Evolutionary conservation across 305 asterid genomes (phyloP), one percentile per base, ranked within the genome.

Genomic region (Ajuga reptans): DNA sequence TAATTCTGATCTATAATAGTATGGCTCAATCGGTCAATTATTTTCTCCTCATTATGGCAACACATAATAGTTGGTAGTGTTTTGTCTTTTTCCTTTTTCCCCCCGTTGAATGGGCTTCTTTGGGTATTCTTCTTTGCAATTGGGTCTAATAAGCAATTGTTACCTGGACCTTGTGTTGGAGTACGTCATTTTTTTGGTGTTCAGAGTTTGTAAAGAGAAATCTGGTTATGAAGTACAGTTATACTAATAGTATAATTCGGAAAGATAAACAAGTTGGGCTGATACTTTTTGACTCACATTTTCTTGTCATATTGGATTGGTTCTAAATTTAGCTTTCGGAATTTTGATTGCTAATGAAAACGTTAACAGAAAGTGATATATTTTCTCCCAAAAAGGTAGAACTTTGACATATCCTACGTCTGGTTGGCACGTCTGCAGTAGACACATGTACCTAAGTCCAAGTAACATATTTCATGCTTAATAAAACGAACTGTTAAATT

Each of bases 11-110:
- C 16, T 39, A 33, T 31, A 24, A 21, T 24, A 10, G 64, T 42
- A 10, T 50, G 41, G 33, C 67, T 33, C 36, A 46, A 10, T 33
- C 31, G 64, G 14, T 43, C 31, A 16, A 9, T 16, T 67, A 4
- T 36, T 18, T 16, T 11, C 31, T 15, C 12, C 29, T 29, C 21
- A 8, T 12, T 9, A 62, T 12, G 16, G 45, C 6, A 3, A 16
- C n/a, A 36, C 55, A 62, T 54, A 27, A n/a, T n/a, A 63, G 37
- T 39, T 75, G 55, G 62, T 39, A 17, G 39, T 47, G 55, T 34
- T 53, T 21, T 21, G 27, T 21, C 27, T 21, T 21, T 21, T 21
- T 21, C 2, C 27, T 21, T 21, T n/a, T 21, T 21, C 27, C 27
- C 27, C 27, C 27, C 27, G 33, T 15, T 12, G 36, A 37, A 14